Conservation (phyloP, 2,329 filamentous ascomycete genomes). For the Fusarium liriodendri region DNA sequence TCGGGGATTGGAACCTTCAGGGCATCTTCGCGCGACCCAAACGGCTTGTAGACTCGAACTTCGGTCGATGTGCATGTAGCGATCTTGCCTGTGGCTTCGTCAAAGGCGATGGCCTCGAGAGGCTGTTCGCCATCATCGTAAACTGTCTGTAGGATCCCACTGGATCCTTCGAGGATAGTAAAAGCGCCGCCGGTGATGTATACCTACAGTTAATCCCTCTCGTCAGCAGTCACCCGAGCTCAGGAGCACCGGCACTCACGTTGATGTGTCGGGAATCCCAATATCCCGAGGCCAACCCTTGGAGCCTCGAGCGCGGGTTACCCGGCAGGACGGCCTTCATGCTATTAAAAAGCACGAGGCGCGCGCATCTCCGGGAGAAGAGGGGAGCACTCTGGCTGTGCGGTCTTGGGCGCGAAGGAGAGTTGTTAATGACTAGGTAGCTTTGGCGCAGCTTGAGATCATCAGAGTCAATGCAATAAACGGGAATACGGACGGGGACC, state of each 20-base stretch:
- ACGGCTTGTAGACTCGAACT: constrained; percentile 83
- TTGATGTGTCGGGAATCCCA: constrained; percentile 80
- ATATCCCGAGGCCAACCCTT: constrained; percentile 78
- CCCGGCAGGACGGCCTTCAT: constrained; percentile 86
- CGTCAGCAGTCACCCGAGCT: constrained; percentile 17
- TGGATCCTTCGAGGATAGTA: constrained; percentile 80
- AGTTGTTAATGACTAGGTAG: constrained; percentile 6
- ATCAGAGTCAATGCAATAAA: constrained; percentile 35
- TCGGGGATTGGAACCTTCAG: constrained; percentile 70
- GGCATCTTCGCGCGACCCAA: constrained; percentile 75
- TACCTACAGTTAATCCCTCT: constrained; percentile 61
- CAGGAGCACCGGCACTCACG: constrained; percentile 59
- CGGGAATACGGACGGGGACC: not conserved
- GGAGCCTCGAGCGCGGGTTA: constrained; percentile 80
- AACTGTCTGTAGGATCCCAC: constrained; percentile 86
- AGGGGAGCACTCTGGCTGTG: constrained; percentile 12
- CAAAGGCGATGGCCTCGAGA: constrained; percentile 82
- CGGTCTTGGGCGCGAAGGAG: constrained; percentile 5
- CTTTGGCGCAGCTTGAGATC: constrained; percentile 19
- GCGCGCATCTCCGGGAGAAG: constrained; percentile 36
- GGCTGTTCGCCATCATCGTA: constrained; percentile 81
- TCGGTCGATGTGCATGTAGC: constrained; percentile 75
- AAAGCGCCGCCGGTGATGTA: constrained; percentile 93
- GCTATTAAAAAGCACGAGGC: constrained; percentile 52
- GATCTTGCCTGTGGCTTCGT: constrained; percentile 87